These are phyloP conservation scores for Hysterangium stoloniferum DNA, from an alignment of 768 basidiomycete genomes.

Conservation along the genomic window DNA sequence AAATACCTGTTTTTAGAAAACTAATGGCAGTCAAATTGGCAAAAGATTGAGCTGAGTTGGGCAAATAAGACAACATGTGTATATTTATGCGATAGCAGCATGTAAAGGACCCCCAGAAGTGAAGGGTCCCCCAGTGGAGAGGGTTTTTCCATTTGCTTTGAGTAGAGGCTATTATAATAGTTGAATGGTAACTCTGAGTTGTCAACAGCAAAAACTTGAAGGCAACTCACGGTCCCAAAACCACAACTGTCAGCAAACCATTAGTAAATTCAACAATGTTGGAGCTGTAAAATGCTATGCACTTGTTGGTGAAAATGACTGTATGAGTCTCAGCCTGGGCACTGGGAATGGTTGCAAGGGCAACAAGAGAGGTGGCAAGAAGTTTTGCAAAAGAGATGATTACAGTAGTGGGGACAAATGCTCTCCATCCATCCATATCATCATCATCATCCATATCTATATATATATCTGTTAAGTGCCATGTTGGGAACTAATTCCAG, in stretches of 20 bases:
- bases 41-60: too few relatives aligned
- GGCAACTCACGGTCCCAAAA: constrained; percentile 27
- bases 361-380: too few relatives aligned
- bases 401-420: too few relatives aligned
- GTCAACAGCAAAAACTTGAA: not conserved
- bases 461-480: too few relatives aligned
- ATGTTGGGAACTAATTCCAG: too few relatives aligned
- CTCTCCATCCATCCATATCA: too few relatives aligned
- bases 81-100: constrained; percentile 37
- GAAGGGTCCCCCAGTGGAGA: constrained; percentile 32
- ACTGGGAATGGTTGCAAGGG: too few relatives aligned
- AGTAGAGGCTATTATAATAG: constrained; percentile 27
- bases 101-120: constrained; percentile 25
- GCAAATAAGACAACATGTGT: constrained; percentile 21
- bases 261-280: not conserved
- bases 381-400: too few relatives aligned
- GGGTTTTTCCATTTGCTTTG: constrained; percentile 30
- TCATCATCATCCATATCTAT: too few relatives aligned
- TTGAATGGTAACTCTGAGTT: not conserved
- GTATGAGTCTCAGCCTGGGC: too few relatives aligned
- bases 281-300: constrained; percentile 13
- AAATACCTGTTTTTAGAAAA: constrained; percentile 15
- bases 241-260: constrained; percentile 28
- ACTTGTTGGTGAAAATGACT: constrained; percentile 41
- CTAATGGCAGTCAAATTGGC: constrained; percentile 10